Evolutionary conservation across 164 flowering plant genomes (phyloP).

Genomic region (Liriodendron chinense): DNA sequence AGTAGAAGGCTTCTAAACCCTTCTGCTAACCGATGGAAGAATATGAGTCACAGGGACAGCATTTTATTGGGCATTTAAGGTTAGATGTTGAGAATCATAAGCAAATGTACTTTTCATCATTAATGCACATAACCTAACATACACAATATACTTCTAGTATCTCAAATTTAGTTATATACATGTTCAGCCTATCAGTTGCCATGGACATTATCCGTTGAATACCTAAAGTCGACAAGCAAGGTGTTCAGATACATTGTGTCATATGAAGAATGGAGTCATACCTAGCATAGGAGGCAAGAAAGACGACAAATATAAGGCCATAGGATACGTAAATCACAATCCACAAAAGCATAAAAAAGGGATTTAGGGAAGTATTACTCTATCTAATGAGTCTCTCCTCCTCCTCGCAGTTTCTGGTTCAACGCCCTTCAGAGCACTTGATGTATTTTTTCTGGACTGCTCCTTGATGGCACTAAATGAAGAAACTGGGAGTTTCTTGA

Average conservation of each 20-base stretch:
- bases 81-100: not conserved
- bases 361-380: conserved; percentile 36
- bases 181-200: no score
- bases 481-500: conserved; percentile 29
- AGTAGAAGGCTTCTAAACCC: no score
- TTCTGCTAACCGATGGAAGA: no score
- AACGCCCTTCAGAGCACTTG: conserved; percentile 37
- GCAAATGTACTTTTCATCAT: not conserved
- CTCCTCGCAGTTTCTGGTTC: conserved; percentile 85
- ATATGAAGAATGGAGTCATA: not conserved
- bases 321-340: not conserved
- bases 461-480: conserved; percentile 37
- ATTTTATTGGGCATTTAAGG: no score
- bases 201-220: no score
- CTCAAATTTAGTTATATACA: no score
- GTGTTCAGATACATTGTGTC: not conserved
- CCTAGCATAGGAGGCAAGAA: not conserved
- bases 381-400: conserved; percentile 83
- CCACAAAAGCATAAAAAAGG: not conserved
- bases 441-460: conserved; percentile 37
- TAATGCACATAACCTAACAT: not conserved
- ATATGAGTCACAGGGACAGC: no score
- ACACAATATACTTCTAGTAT: no score
- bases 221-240: not conserved
- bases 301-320: not conserved